Conservation (phyloP, 129 eudicot genomes). For the sunflower (Helianthus annuus) region DNA sequence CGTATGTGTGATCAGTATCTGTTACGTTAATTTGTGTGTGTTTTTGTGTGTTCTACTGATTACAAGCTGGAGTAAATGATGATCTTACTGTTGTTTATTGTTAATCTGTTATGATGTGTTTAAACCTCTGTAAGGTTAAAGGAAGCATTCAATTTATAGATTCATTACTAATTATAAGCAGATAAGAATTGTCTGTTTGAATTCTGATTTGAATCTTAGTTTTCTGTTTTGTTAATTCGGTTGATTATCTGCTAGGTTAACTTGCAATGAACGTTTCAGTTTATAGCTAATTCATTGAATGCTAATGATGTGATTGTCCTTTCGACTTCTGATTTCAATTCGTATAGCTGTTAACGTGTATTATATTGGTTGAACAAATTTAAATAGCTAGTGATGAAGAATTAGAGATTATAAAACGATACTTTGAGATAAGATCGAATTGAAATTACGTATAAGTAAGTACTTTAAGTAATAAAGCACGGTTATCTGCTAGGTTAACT, state of each 20-base stretch:
- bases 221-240: background rate
- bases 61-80: slow-evolving; percentile 8
- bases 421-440: too few species aligned
- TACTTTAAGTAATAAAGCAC: too few species aligned
- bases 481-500: too few species aligned
- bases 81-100: background rate
- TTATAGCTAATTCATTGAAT: background rate
- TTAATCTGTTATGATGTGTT: background rate
- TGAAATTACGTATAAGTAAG: too few species aligned
- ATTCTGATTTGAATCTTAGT: background rate
- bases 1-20: background rate
- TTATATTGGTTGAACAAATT: too few species aligned
- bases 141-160: background rate
- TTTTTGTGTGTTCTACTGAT: slow-evolving; percentile 13
- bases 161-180: background rate
- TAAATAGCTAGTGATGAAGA: too few species aligned
- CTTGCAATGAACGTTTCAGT: background rate
- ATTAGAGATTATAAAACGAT: too few species aligned
- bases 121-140: background rate
- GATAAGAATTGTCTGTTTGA: background rate
- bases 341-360: background rate
- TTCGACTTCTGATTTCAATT: background rate
- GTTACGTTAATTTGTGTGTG: background rate
- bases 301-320: background rate
- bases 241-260: background rate